Evolutionary conservation across 768 basidiomycete genomes (phyloP), one percentile per base, ranked within the genome.

Genomic region (Hericium rajendrae): DNA sequence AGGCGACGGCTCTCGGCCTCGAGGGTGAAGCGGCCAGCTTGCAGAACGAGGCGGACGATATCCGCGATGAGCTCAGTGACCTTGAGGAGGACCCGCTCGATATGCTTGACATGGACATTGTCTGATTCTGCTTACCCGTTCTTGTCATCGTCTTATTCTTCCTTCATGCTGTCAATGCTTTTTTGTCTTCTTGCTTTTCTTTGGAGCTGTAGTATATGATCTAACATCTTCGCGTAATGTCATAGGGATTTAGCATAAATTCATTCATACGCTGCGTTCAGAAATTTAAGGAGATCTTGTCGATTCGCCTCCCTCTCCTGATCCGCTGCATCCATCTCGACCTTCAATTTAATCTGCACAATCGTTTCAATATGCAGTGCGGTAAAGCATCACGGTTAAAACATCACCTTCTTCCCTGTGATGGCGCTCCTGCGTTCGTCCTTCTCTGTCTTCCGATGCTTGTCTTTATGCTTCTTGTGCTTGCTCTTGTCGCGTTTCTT

Each of bases 371-470:
- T 10, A 54, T 40, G 54, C 26, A 26, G 26, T 10, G 13, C 9
- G 18, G 12, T 24, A 39, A 26, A 40, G 20, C 24, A 40, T 12
- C 15, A 26, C 6, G 12, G 0, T 4, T 15, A 51, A 15, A 20
- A 2, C 57, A 53, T 20, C 24, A 79, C 82, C 79, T 82, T 84
- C 64, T 83, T 83, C 0, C 82, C 83, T 3, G 83, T 85, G 59
- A 84, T 61, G 28, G 81, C 70, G 61, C 82, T 84, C 20, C 81
- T 71, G 48, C 75, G 70, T 57, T 80, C 80, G 15, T 78, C 76
- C 57, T 72, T 71, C 40, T 73, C 72, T 51, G 68, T 74, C 28
- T 71, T 69, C 20, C 43, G 22, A 6, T 32, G n/a, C 57, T 28
- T 46, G 16, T 46, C 12, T 56, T 69, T 71, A 6, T 70, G 67